Conservation (phyloP, 2,329 filamentous ascomycete genomes). For the Cyphellophora europaea region DNA sequence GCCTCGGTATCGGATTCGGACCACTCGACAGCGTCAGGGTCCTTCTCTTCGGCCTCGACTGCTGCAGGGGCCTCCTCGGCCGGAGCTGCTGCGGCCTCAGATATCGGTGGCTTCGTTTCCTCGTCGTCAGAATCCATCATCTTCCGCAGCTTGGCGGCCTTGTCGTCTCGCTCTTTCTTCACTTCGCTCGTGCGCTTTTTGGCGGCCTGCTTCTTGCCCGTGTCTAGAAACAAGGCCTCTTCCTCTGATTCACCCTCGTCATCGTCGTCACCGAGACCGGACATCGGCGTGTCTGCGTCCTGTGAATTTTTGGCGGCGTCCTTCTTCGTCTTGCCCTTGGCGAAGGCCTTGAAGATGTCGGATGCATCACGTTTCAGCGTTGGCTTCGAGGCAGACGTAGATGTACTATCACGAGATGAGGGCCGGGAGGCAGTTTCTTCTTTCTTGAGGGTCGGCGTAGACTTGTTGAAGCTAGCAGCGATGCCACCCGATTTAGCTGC, state of each 20-base stretch:
- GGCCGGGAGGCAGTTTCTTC: constrained; percentile 19
- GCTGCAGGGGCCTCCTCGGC: constrained; percentile 9
- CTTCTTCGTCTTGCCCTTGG: constrained; percentile 12
- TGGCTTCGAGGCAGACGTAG: constrained; percentile 29
- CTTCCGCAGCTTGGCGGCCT: constrained; percentile 55
- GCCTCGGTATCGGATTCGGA: constrained; percentile 14
- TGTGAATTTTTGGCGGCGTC: constrained; percentile 12
- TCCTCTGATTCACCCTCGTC: constrained; percentile 49
- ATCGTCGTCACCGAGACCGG: constrained; percentile 27
- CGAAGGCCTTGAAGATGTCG: constrained; percentile 19
- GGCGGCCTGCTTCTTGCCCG: constrained; percentile 19
- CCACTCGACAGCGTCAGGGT: constrained; percentile 44
- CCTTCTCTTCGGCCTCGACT: constrained; percentile 39
- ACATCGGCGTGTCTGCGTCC: constrained; percentile 11
- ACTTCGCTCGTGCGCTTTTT: constrained; percentile 20
- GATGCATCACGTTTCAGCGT: constrained; percentile 22
- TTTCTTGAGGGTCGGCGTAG: constrained; percentile 7
- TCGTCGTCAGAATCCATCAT: constrained; percentile 68
- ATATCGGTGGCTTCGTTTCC: constrained; percentile 8
- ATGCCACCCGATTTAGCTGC: not conserved
- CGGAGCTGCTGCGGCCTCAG: constrained; percentile 3
- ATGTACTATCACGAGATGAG: constrained; percentile 18
- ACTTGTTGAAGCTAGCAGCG: constrained; percentile 14
- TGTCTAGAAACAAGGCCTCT: constrained; percentile 39
- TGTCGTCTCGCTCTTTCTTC: constrained; percentile 32